These are phyloP conservation scores for Tetracentron sinense DNA, from an alignment of 164 flowering plant species.

Conservation along the genomic window DNA sequence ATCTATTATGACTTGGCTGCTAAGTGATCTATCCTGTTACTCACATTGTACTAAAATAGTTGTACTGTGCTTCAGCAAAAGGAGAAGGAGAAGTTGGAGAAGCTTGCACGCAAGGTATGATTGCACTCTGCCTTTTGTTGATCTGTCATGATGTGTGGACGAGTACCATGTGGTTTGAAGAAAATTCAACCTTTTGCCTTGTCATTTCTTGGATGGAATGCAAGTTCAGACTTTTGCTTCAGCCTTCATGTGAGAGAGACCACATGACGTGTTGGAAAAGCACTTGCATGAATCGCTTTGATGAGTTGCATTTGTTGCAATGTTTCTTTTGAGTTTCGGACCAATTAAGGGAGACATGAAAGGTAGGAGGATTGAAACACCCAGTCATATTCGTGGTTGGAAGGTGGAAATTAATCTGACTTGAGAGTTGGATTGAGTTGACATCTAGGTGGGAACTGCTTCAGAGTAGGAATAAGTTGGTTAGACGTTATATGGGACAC, in stretches of 20 bases:
- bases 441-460: background rate
- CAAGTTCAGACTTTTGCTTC: background rate
- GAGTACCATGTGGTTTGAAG: background rate
- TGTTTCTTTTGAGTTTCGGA: too few relatives aligned
- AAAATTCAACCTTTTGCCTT: background rate
- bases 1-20: too few relatives aligned
- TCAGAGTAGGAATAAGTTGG: background rate
- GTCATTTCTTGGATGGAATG: background rate
- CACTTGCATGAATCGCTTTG: too few relatives aligned
- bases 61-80: constrained; percentile 47
- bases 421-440: background rate
- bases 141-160: background rate
- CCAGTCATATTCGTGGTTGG: background rate
- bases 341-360: background rate
- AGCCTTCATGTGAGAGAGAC: background rate
- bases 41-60: background rate
- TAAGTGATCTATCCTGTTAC: too few relatives aligned
- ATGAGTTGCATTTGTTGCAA: background rate
- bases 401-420: background rate
- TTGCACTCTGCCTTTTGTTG: background rate
- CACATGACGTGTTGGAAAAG: too few relatives aligned
- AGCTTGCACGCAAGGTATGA: constrained; percentile 87
- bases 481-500: background rate
- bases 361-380: background rate
- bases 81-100: constrained; percentile 83